phyloP scores from a whole-genome alignment of 2,329 filamentous ascomycete species.

The Oidium heveae region DNA sequence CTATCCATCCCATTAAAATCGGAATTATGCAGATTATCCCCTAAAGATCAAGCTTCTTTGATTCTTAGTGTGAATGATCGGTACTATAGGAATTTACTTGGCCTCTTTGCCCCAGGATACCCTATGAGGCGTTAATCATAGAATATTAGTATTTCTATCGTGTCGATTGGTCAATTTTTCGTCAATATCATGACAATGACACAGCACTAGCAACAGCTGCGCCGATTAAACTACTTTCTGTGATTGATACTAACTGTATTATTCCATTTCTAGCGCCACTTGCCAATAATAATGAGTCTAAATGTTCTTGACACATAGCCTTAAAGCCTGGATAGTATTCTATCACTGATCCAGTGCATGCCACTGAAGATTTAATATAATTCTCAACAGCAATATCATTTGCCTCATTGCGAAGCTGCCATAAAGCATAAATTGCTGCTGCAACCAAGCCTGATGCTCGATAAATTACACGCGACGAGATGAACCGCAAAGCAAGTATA shows the following conservation, averaged over 20 bases:
- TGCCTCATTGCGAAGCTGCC: conserved; percentile 27
- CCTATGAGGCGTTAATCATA: no score
- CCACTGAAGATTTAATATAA: conserved; percentile 30
- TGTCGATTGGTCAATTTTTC: no score
- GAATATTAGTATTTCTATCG: no score
- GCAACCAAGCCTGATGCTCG: conserved; percentile 35
- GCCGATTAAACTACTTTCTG: conserved; percentile 51
- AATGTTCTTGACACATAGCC: conserved; percentile 31
- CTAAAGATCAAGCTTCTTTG: no score
- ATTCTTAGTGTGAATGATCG: no score
- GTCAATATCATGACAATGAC: no score
- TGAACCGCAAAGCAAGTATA: conserved; percentile 23
- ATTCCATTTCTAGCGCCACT: conserved; percentile 17
- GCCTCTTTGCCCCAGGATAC: no score
- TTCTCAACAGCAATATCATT: conserved; percentile 14
- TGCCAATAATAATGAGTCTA: conserved; percentile 30
- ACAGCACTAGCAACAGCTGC: conserved; percentile 47
- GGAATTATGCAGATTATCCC: no score
- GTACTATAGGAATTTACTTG: no score
- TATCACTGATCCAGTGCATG: conserved; percentile 57
- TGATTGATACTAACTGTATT: conserved; percentile 40
- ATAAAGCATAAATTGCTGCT: conserved; percentile 31
- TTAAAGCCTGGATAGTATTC: conserved; percentile 53
- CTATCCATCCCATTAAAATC: no score
- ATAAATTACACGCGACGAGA: conserved; percentile 28